phyloP scores from a whole-genome alignment of 345 rosid genomes.

The Populus tremula region DNA sequence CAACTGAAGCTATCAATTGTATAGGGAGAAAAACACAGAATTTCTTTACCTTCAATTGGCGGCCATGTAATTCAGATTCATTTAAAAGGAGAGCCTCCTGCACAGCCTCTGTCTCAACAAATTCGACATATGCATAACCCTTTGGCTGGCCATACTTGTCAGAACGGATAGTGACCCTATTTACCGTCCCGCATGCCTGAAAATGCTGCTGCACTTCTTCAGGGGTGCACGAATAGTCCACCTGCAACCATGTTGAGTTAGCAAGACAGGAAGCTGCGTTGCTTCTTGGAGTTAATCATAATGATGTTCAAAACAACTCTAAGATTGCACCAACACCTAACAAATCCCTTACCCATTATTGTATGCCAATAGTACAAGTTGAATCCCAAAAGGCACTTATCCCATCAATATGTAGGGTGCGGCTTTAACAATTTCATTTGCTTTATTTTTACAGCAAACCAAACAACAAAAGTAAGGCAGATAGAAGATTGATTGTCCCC shows the following conservation, averaged over 20 bases:
- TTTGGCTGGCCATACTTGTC: conserved; percentile 76
- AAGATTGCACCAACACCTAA: background rate
- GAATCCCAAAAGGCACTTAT: background rate
- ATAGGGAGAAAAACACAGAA: background rate
- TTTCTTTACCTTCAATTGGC: conserved; percentile 58
- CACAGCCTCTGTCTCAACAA: conserved; percentile 61
- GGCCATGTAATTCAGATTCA: conserved; percentile 70
- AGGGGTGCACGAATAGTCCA: conserved; percentile 70
- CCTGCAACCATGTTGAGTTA: conserved; percentile 35
- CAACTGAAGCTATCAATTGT: too few relatives aligned
- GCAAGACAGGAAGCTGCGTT: background rate
- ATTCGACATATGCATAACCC: conserved; percentile 80
- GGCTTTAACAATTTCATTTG: background rate
- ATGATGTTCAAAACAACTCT: background rate
- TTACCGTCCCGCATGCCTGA: conserved; percentile 71
- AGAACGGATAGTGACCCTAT: conserved; percentile 66
- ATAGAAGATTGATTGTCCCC: background rate
- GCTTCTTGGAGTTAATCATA: background rate
- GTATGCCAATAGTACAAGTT: background rate
- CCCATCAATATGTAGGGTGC: background rate
- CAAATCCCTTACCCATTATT: background rate
- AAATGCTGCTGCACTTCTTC: conserved; percentile 84
- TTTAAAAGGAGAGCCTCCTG: conserved; percentile 60
- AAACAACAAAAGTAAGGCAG: background rate
- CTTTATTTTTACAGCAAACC: background rate